A percentile compares a stretch with the other conserved stretches of the same genome.
phyloP scores from a whole-genome alignment of 2,329 filamentous ascomycete genomes.

The Penicillium hordei region DNA sequence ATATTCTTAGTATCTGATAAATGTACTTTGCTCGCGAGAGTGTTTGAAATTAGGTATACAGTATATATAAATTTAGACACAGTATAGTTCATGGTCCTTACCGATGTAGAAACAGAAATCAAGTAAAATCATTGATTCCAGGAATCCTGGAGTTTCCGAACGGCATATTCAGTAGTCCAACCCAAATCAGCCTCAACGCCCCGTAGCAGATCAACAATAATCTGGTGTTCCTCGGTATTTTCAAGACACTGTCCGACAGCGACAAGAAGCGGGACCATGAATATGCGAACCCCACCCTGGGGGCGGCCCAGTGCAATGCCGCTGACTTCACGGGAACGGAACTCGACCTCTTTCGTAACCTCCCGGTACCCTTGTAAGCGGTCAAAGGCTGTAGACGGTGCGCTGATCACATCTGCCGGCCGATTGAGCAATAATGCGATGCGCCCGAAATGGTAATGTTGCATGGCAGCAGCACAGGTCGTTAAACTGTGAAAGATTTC shows the following conservation, averaged over 20 bases:
- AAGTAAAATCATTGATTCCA: constrained; percentile 27
- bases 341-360: constrained; percentile 56
- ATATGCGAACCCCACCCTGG: constrained; percentile 57
- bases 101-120: neutral
- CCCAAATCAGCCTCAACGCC: constrained; percentile 62
- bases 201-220: constrained; percentile 55
- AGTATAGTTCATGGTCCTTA: neutral
- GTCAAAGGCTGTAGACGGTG: constrained; percentile 53
- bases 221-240: constrained; percentile 51
- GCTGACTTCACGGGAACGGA: constrained; percentile 59
- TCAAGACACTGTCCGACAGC: constrained; percentile 61
- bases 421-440: constrained; percentile 63
- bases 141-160: constrained; percentile 47
- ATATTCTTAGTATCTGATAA: neutral
- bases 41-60: neutral
- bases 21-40: neutral
- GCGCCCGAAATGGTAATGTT: constrained; percentile 64
- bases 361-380: constrained; percentile 58
- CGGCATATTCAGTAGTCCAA: constrained; percentile 58
- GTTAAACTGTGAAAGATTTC: constrained; percentile 62
- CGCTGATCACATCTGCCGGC: constrained; percentile 55
- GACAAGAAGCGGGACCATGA: constrained; percentile 59
- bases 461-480: constrained; percentile 64
- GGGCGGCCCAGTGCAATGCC: constrained; percentile 58
- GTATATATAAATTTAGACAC: neutral